These are phyloP conservation scores for Penstemon barbatus DNA, from an alignment of 257 asterid genomes.

Conservation along the genomic window DNA sequence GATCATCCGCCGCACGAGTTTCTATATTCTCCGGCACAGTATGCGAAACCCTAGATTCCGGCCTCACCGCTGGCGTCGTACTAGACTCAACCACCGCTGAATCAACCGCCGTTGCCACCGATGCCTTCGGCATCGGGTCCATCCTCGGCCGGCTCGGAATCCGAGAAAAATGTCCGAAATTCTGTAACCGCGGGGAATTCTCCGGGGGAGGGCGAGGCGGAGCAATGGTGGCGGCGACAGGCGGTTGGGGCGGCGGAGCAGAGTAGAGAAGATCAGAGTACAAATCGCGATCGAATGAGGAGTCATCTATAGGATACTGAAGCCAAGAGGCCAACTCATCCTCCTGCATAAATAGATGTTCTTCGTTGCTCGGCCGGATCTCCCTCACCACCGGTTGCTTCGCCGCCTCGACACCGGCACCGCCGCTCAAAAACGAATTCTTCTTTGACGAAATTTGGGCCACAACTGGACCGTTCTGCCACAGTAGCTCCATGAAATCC, in stretches of 20 bases:
- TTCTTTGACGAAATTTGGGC: constrained; percentile 47
- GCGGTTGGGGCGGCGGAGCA: constrained; percentile 41
- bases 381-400: constrained; percentile 39
- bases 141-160: constrained; percentile 39
- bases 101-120: constrained; percentile 33
- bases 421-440: constrained; percentile 22
- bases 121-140: constrained; percentile 35
- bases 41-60: constrained; percentile 36
- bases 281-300: constrained; percentile 68
- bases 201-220: constrained; percentile 8
- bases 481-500: constrained; percentile 66
- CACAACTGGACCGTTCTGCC: constrained; percentile 74
- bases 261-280: constrained; percentile 62
- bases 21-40: constrained; percentile 30
- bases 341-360: constrained; percentile 70
- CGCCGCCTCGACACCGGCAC: constrained; percentile 24
- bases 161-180: constrained; percentile 61
- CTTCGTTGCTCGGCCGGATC: constrained; percentile 42
- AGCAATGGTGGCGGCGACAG: constrained; percentile 27
- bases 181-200: constrained; percentile 27
- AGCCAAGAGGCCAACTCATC: constrained; percentile 94
- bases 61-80: constrained; percentile 43
- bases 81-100: constrained; percentile 55
- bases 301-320: constrained; percentile 69
- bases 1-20: constrained; percentile 36